Evolutionary conservation across 371 early-diverging fungal species (phyloP).

Genomic region (Apophysomyces variabilis): DNA sequence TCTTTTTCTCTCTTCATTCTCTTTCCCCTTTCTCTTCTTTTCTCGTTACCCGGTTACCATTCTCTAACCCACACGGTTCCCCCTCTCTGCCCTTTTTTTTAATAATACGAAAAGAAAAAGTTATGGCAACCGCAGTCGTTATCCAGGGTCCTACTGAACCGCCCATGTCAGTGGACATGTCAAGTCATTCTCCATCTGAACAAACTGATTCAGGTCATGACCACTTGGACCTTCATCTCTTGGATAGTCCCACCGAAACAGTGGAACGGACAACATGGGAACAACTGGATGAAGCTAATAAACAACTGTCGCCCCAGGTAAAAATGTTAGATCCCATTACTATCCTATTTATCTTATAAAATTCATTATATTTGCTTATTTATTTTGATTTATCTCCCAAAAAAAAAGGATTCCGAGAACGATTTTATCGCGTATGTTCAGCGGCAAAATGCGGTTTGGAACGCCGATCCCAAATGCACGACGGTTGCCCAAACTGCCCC

Average conservation of each 20-base stretch:
- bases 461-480: conserved; percentile 17
- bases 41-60: too few species aligned
- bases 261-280: conserved; percentile 1
- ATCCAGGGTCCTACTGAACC: conserved; percentile 1
- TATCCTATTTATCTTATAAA: not conserved
- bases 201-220: not conserved
- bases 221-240: not conserved
- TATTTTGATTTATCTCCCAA: not conserved
- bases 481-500: not conserved
- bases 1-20: too few species aligned
- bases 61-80: too few species aligned
- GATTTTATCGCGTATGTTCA: conserved; percentile 7
- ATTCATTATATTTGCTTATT: not conserved
- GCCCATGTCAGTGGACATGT: not conserved
- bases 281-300: conserved; percentile 4
- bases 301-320: not conserved
- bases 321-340: not conserved
- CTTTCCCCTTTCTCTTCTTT: too few species aligned
- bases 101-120: not conserved
- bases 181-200: conserved; percentile 8
- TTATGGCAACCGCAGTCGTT: conserved; percentile 4
- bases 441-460: conserved; percentile 12
- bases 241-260: not conserved
- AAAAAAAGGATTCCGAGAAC: not conserved
- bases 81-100: not conserved